Base-by-base conservation (phyloP, 163 green algal genomes). In the Coccomyxa subellipsoidea region DNA sequence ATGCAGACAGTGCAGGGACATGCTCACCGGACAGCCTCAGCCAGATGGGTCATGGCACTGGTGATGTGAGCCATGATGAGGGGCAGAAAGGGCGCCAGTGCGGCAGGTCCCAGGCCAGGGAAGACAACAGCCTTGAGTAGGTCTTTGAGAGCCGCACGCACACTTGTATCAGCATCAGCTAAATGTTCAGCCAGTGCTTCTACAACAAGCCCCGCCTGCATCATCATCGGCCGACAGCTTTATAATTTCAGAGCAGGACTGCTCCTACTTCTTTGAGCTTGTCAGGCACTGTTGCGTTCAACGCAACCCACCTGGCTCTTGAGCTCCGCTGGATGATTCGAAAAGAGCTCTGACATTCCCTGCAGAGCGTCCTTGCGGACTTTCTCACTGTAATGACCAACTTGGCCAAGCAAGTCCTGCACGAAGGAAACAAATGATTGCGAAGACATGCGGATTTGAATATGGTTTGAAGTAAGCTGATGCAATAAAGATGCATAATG, bases 391-490 rank as follows among this genome's bases (percentile, higher is more conserved):
- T 98, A 94, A 85, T 98, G 94, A 0, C 80, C 69, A 18, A 85
- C 90, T 86, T 97, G 93, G 27, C 54, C 81, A 59, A 98, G 85
- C 54, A 97, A 84, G 38, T 97, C 94, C 92, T 96, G 88, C 39
- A 78, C 2, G 66, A 73, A 73, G 47, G 12, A 66, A 8, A 37
- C 25, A 37, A 75, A 34, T 34, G 69, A n/a, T n/a, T 38, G 66
- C 27, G 66, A 35, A 34, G 5, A 3, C 1, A 35, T 38, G 66
- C 66, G n/a, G n/a, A n/a, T n/a, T n/a, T n/a, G n/a, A n/a, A n/a
- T n/a, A n/a, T n/a, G n/a, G n/a, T n/a, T n/a, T n/a, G n/a, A n/a
- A n/a, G n/a, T n/a, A n/a, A n/a, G n/a, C n/a, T n/a, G n/a, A n/a
- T n/a, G n/a, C n/a, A n/a, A n/a, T n/a, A n/a, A n/a, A n/a, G n/a